Evolutionary conservation across 169 alveolate genomes (phyloP), one percentile per base, ranked within the genome.

Genomic region (Plasmodium knowlesi): DNA sequence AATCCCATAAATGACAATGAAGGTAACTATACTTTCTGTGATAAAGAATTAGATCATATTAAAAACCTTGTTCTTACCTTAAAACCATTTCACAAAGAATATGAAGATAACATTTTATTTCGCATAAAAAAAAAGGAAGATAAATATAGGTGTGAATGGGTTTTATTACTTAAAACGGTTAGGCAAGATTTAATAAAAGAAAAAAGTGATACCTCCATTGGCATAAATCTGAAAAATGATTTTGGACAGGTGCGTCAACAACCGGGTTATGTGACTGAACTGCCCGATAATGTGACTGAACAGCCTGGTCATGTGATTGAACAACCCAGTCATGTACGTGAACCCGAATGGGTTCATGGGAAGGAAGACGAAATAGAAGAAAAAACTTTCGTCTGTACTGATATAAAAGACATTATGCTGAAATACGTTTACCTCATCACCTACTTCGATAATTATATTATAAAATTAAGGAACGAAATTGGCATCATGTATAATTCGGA

Each of bases 61-160:
- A 84, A 84, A 84, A 73, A 32, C 67, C 61, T 84, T 72, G 93
- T 84, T 84, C 74, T 73, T 30, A 84, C 83, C 32, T 32, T 84
- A 53, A 84, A 73, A 72, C 93, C 93, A 46, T 84, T 84, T 84
- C 93, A 84, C 28, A 43, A 84, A 30, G 84, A 84, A 73, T 84
- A 25, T 71, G 93, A 84, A 84, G 72, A 61, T 84, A 73, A 73
- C 39, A 73, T 84, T 73, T 8, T 73, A 37, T 84, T 84, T 73
- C 74, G 84, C 10, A 84, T 84, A 34, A 84, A 84, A 84, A 84
- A 84, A 53, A 84, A 30, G 34, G 79, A 53, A 25, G 93, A 84
- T 73, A 84, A 73, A 73, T 84, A 84, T 73, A 34, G 79, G 16
- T 84, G 93, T 61, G 93, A 84, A 41, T 84, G 93, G 93, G 93